Conservation (phyloP, 768 basidiomycete species). For the Lactarius psammicola region DNA sequence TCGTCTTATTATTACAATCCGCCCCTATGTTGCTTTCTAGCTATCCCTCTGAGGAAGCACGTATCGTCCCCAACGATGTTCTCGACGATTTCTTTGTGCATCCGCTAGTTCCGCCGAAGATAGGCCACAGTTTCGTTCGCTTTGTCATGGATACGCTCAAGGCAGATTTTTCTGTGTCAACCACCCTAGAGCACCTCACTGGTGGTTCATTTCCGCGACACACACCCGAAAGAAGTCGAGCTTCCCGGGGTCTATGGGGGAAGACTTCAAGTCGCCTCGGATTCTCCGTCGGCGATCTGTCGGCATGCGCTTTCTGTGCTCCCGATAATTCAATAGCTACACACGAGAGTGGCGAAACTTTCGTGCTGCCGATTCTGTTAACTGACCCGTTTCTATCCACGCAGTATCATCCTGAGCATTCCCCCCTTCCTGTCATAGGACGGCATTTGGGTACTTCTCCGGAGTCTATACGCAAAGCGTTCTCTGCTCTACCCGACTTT, state of each 20-base stretch:
- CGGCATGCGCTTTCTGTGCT: conserved; percentile 52
- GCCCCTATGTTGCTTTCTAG: background rate
- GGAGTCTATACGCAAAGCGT: background rate
- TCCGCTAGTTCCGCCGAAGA: conserved; percentile 57
- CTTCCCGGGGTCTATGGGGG: conserved; percentile 16
- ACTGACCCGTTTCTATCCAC: conserved; percentile 64
- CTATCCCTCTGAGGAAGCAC: conserved; percentile 33
- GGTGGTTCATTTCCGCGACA: conserved; percentile 5
- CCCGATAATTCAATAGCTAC: conserved; percentile 17
- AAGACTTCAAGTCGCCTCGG: conserved; percentile 22
- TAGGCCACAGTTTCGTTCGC: conserved; percentile 53
- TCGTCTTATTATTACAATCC: conserved; percentile 48
- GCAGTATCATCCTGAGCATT: conserved; percentile 52
- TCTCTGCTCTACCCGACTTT: conserved; percentile 49
- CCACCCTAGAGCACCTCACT: conserved; percentile 15
- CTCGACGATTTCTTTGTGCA: conserved; percentile 50
- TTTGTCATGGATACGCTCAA: conserved; percentile 33
- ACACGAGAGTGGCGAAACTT: conserved; percentile 25
- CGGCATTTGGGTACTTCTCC: conserved; percentile 11
- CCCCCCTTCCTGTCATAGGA: conserved; percentile 38
- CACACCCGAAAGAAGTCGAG: conserved; percentile 3
- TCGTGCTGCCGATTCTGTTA: conserved; percentile 66
- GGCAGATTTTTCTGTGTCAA: conserved; percentile 25
- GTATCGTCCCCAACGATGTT: background rate
- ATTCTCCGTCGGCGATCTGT: conserved; percentile 50